phyloP scores from a whole-genome alignment of 2,329 filamentous ascomycete genomes.

The Alternaria tenuissima region DNA sequence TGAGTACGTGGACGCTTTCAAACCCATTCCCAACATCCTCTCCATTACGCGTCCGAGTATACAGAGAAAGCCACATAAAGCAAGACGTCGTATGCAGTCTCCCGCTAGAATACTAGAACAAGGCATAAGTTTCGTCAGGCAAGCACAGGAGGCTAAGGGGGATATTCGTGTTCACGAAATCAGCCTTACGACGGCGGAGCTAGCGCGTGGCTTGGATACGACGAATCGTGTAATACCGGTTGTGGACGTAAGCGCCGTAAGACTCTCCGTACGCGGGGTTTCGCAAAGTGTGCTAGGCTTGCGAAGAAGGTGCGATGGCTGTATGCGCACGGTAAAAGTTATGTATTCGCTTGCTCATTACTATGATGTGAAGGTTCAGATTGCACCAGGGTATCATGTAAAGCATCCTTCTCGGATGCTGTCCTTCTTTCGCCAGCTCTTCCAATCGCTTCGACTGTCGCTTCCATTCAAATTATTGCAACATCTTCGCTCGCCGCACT shows the following conservation, averaged over 20 bases:
- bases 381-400: background rate
- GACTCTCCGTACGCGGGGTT: background rate
- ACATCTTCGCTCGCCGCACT: background rate
- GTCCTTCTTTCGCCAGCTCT: background rate
- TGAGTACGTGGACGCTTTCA: rapidly evolving
- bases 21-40: background rate
- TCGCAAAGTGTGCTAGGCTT: background rate
- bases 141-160: background rate
- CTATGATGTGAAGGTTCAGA: background rate
- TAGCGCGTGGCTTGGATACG: background rate
- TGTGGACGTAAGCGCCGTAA: background rate
- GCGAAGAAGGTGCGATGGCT: background rate
- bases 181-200: background rate
- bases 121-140: background rate
- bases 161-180: background rate
- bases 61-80: background rate
- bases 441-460: background rate
- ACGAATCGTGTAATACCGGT: background rate
- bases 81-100: background rate
- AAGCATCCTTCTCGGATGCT: background rate
- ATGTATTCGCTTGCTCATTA: background rate
- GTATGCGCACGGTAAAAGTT: background rate
- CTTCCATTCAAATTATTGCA: background rate
- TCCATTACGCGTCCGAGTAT: background rate
- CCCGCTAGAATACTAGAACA: background rate